Conservation (phyloP, 495 filamentous ascomycete species). For the Symbiotaphrina buchneri region DNA sequence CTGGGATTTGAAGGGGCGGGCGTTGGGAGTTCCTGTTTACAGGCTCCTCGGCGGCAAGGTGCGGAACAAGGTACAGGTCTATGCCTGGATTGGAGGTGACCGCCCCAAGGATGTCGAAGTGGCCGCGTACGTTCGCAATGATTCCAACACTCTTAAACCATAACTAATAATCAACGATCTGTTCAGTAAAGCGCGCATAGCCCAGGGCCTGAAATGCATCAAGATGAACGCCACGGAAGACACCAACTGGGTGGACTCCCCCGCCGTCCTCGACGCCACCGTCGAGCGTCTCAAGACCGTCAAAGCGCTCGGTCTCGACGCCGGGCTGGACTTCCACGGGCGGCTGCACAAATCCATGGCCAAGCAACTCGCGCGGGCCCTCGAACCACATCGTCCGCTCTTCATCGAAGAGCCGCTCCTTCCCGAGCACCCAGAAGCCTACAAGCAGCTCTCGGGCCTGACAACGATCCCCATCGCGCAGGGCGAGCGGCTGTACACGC, state of each 20-base stretch:
- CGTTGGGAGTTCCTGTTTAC: conserved; percentile 45
- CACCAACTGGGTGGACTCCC: conserved; percentile 59
- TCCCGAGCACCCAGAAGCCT: conserved; percentile 44
- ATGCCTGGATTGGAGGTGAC: conserved; percentile 77
- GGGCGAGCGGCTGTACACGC: conserved; percentile 49
- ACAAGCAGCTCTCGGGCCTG: conserved; percentile 37
- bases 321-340: conserved; percentile 58
- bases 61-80: conserved; percentile 49
- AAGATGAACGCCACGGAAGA: conserved; percentile 77
- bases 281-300: conserved; percentile 48
- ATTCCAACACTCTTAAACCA: neutral
- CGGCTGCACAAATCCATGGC: conserved; percentile 65
- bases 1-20: conserved; percentile 48
- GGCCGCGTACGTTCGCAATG: conserved; percentile 25
- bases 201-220: conserved; percentile 47
- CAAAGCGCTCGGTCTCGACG: conserved; percentile 48
- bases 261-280: conserved; percentile 33
- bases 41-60: conserved; percentile 60
- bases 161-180: neutral
- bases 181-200: conserved; percentile 29
- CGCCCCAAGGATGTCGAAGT: conserved; percentile 45
- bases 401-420: conserved; percentile 67
- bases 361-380: conserved; percentile 46
- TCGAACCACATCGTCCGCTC: conserved; percentile 49
- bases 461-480: conserved; percentile 50